Evolutionary conservation across 2,329 filamentous ascomycete species (phyloP), one percentile per base, ranked within the genome.

Genomic region (Aspergillus alliaceus): DNA sequence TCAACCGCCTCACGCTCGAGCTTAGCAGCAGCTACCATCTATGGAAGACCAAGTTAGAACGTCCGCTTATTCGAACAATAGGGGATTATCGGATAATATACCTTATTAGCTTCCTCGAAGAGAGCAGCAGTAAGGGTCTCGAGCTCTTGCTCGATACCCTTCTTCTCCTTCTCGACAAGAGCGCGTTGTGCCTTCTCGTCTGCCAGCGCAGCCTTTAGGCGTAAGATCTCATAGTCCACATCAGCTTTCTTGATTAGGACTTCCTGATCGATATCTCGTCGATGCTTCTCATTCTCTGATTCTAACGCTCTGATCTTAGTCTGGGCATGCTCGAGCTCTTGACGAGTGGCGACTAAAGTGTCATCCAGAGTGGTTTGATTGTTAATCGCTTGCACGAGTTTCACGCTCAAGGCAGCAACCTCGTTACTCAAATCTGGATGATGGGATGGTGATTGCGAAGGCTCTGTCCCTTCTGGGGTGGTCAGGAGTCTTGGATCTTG

Each of bases 91-190:
- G 12, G n/a, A 31, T 7, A 15, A 18, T 37, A 58, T 72, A 87
- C 85, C 75, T 90, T 93, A 78, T 99, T 98, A 50, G 95, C 95
- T 79, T 99, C 93, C 71, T 98, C 92, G 62, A 99, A 99, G n/a
- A 99, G 82, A 27, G 91, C 92, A 1, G 91, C 87, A 0, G 95
- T 98, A 62, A 99, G 76, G 52, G 86, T 90, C 76, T 98, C 95
- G 46, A 99, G 79, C 75, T 99, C 95, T 65, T 90, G 87, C 73
- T 99, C 95, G 29, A 97, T 96, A 61, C 87, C 87, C 74, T 89
- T 90, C 80, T 95, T 96, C 55, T 91, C 90, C 72, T 85, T 87
- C 69, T 93, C 89, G 11, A 84, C 84, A 46, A 86, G 83, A 7
- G 80, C 73, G n/a, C 88, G 84, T 63, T 85, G 80, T 49, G 79